Base-by-base conservation (phyloP, 306 rosid species). In the Albizia julibrissin region DNA sequence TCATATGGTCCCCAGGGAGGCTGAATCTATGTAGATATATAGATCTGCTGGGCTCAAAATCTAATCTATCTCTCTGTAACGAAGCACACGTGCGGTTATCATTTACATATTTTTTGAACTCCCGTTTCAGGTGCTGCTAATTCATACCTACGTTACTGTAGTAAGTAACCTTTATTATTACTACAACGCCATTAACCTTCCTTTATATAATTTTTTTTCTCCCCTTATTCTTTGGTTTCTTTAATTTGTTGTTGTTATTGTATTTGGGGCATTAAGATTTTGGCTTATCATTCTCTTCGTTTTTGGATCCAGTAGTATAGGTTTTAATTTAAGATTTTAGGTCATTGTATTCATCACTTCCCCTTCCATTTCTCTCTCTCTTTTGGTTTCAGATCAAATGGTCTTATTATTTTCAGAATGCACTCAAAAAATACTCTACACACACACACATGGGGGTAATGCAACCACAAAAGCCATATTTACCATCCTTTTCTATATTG, bases 11-110 rank as follows among this genome's bases (percentile, higher is more conserved):
- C 87, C 83, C 77, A 58, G 1, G 46, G 64, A n/a, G 69, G 14
- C 22, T 69, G 58, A 67, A 42, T 37, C 46, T 37, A 67, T 33
- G 2, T 6, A 19, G 21, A 8, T n/a, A 15, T 22, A 26, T 50
- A 34, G 31, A 84, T 78, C 74, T 85, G 66, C 81, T 81, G 78
- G 87, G 83, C 78, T 81, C 80, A 54, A 10, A 12, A 47, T 47
- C 52, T 47, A 46, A 76, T 80, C 83, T 67, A 47, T 76, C 4
- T 59, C 67, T 61, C 61, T 74, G 27, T 31, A 66, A 72, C 31
- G 47, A 84, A 37, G 72, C 84, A 79, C 91, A 91, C 95, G 95
- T 91, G 95, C 80, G 74, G 29, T n/a, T 85, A 78, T 88, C 82
- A 82, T 78, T 75, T 69, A 58, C 72, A 33, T 76, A 47, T 79